Evolutionary conservation across 371 early-diverging fungal species (phyloP), one percentile per base, ranked within the genome.

Genomic region (Mucor irregularis): DNA sequence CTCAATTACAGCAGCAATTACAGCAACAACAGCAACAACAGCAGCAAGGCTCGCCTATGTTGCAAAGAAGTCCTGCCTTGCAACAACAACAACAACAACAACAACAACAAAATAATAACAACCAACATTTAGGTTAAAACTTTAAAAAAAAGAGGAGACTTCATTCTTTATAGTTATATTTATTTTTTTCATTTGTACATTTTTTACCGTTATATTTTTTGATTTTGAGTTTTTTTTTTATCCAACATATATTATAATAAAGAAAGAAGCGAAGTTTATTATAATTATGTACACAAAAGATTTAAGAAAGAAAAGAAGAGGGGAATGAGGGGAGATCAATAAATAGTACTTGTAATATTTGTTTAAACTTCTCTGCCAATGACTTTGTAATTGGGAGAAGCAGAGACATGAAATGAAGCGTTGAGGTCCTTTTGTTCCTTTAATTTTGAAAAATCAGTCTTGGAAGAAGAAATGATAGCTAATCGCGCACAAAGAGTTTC

Each of bases 1-100:
- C 53, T 8, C 54, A 53, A n/a, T 38, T 49, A 21, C 59, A 52
- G 28, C 60, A 64, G n/a, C 48, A 53, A 25, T 47, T 48, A 26
- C 64, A 64, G n/a, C 59, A 61, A 16, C 60, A 59, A 40, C 45
- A 44, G 19, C 53, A 61, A 17, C 52, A 56, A 17, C 57, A 52
- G 9, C 39, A 34, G 7, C 49, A 52, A 33, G 39, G 49, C 2
- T 61, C 61, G 1, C 61, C 62, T 10, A 49, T 61, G 56, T 29
- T 61, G 11, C 54, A 54, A 34, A 47, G 43, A 54, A 61, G 61
- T 31, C 62, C 53, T 26, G 49, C 31, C 31, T 29, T 46, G 19
- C 16, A 28, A 44, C 17, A 39, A 44, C 29, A 43, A 25, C 24
- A 37, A 24, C 13, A 19, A 30, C 19, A 29, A 30, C 11, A 16